Conservation (phyloP, 2,329 filamentous ascomycete genomes). For the Colletotrichum karsti region DNA sequence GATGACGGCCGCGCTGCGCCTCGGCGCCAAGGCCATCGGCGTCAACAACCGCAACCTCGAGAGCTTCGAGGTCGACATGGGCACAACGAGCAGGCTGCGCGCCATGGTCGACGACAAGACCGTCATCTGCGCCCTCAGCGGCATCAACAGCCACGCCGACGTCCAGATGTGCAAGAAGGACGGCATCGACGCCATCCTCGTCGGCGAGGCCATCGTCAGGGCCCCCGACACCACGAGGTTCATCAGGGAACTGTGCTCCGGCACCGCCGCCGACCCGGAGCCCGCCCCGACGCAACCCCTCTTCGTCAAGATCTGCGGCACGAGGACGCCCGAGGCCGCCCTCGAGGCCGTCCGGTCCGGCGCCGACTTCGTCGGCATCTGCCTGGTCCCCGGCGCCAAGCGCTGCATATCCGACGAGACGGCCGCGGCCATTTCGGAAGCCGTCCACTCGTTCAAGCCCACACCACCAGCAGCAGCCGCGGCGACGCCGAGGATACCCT, state of each 20-base stretch:
- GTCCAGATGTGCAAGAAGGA: constrained; percentile 88
- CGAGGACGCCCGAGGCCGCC: constrained; percentile 83
- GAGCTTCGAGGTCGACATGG: constrained; percentile 95
- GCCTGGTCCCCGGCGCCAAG: constrained; percentile 82
- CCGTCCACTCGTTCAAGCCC: constrained; percentile 74
- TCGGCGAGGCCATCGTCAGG: constrained; percentile 96
- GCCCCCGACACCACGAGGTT: constrained; percentile 84
- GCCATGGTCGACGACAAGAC: constrained; percentile 86
- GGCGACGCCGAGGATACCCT: constrained; percentile 39
- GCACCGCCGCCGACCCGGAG: constrained; percentile 47
- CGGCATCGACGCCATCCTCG: constrained; percentile 90
- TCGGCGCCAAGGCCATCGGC: constrained; percentile 91
- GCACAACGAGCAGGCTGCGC: constrained; percentile 89
- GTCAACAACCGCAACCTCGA: constrained; percentile 98
- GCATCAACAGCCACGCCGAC: constrained; percentile 89
- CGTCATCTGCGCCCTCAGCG: constrained; percentile 92
- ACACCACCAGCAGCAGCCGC: constrained; percentile 41
- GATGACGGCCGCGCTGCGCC: constrained; percentile 85
- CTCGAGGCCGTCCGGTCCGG: constrained; percentile 83
- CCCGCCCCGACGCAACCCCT: constrained; percentile 53
- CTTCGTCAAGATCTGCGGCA: constrained; percentile 95
- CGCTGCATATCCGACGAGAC: constrained; percentile 82
- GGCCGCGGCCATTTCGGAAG: constrained; percentile 81
- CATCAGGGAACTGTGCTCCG: constrained; percentile 83
- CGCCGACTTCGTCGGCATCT: constrained; percentile 93